phyloP scores from a whole-genome alignment of 306 rosid genomes.

The Inga laurina region DNA sequence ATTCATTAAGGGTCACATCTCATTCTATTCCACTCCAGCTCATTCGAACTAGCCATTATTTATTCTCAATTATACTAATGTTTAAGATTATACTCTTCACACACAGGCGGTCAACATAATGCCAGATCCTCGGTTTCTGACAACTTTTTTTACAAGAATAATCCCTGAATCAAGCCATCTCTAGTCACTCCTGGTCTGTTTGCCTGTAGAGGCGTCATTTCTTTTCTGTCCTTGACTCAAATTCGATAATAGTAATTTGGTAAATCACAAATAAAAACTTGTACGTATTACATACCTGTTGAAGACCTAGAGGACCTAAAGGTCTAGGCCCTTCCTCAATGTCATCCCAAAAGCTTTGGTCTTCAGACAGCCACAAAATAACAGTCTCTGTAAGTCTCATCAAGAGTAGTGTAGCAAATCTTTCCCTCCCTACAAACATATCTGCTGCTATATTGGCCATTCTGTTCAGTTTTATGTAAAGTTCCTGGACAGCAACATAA shows the following conservation, averaged over 20 bases:
- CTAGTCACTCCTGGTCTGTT: not conserved
- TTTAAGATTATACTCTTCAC: not conserved
- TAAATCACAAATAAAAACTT: not conserved
- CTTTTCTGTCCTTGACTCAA: slow-evolving; percentile 1
- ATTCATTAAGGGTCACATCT: not conserved
- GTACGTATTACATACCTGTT: slow-evolving; percentile 55
- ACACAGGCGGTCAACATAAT: not conserved
- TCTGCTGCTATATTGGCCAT: slow-evolving; percentile 89
- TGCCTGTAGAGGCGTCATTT: not conserved
- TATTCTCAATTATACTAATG: not conserved
- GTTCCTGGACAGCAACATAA: slow-evolving; percentile 67
- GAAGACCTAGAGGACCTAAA: slow-evolving; percentile 90
- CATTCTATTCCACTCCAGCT: not conserved
- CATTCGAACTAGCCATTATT: not conserved
- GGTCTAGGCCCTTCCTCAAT: slow-evolving; percentile 96
- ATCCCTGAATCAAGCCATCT: not conserved
- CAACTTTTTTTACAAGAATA: not conserved
- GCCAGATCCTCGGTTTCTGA: not conserved
- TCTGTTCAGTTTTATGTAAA: slow-evolving; percentile 81
- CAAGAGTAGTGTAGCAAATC: slow-evolving; percentile 86
- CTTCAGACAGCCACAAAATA: slow-evolving; percentile 93
- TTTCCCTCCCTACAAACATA: slow-evolving; percentile 96
- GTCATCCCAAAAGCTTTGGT: slow-evolving; percentile 99
- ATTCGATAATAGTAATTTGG: not conserved
- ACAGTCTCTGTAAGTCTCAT: slow-evolving; percentile 99